A percentile compares a stretch with the other conserved stretches of the same genome.
These are phyloP conservation scores for Colletotrichum liaoningense DNA, from an alignment of 2,329 filamentous ascomycete species.

Conservation along the genomic window DNA sequence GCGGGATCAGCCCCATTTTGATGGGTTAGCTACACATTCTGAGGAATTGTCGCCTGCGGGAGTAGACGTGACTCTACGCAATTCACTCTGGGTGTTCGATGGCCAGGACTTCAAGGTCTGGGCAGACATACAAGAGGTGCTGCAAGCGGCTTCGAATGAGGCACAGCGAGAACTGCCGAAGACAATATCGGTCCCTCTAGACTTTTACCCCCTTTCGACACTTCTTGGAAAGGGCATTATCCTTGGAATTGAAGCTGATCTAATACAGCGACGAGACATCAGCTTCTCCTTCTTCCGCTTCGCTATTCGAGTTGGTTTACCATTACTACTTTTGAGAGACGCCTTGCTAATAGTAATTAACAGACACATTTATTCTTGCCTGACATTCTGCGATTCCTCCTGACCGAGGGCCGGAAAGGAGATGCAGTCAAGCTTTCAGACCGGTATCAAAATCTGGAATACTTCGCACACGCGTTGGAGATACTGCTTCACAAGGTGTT, in stretches of 20 bases:
- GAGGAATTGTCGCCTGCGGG: constrained; percentile 6
- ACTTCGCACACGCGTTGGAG: constrained; percentile 93
- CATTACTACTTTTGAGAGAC: constrained; percentile 87
- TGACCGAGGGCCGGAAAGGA: constrained; percentile 80
- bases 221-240: constrained; percentile 91
- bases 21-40: constrained; percentile 43
- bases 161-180: constrained; percentile 76
- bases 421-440: constrained; percentile 85
- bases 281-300: constrained; percentile 92
- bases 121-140: constrained; percentile 87
- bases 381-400: constrained; percentile 83
- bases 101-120: constrained; percentile 87
- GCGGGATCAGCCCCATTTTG: constrained; percentile 77
- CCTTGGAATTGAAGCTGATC: constrained; percentile 89
- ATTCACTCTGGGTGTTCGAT: constrained; percentile 96
- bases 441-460: constrained; percentile 87
- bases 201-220: constrained; percentile 94
- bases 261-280: constrained; percentile 92
- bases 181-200: constrained; percentile 83
- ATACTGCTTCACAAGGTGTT: constrained; percentile 92
- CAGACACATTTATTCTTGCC: constrained; percentile 94
- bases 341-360: constrained; percentile 59
- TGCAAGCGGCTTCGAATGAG: constrained; percentile 76
- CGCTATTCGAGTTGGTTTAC: constrained; percentile 86
- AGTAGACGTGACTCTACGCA: constrained; percentile 62